Evolutionary conservation across 495 filamentous ascomycete genomes (phyloP).

Genomic region (Penicillium steckii): DNA sequence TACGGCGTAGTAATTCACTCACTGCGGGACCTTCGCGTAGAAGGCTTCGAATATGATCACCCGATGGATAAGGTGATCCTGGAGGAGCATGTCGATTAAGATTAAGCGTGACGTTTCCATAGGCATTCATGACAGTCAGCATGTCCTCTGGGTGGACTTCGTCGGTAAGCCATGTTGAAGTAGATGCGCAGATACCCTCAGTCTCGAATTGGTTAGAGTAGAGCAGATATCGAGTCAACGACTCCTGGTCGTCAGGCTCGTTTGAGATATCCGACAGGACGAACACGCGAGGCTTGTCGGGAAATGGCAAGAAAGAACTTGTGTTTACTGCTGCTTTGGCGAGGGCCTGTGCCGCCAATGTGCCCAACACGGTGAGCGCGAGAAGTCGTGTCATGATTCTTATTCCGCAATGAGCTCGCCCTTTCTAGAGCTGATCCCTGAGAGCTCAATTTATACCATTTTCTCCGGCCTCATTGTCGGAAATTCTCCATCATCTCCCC

Average conservation of each 20-base stretch:
- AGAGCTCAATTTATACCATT: not conserved
- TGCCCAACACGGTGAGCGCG: constrained; percentile 6
- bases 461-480: not conserved
- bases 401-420: not conserved
- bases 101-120: constrained; percentile 29
- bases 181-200: constrained; percentile 35
- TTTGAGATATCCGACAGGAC: constrained; percentile 41
- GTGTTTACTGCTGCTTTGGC: constrained; percentile 6
- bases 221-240: constrained; percentile 32
- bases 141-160: constrained; percentile 30
- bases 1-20: not conserved
- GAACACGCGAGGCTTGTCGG: constrained; percentile 29
- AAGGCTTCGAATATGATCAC: constrained; percentile 25
- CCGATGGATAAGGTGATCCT: constrained; percentile 28
- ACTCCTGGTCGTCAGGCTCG: constrained; percentile 39
- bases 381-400: constrained; percentile 2
- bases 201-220: constrained; percentile 40
- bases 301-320: constrained; percentile 4
- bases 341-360: constrained; percentile 4
- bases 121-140: constrained; percentile 32
- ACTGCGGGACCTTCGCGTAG: constrained; percentile 27
- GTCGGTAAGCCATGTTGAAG: constrained; percentile 31
- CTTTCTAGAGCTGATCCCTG: not conserved
- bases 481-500: not conserved
- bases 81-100: constrained; percentile 36